Percentiles rank a stretch among this genome's conserved stretches.
phyloP scores from a whole-genome alignment of 495 filamentous ascomycete genomes.

The Oleoguttula mirabilis region DNA sequence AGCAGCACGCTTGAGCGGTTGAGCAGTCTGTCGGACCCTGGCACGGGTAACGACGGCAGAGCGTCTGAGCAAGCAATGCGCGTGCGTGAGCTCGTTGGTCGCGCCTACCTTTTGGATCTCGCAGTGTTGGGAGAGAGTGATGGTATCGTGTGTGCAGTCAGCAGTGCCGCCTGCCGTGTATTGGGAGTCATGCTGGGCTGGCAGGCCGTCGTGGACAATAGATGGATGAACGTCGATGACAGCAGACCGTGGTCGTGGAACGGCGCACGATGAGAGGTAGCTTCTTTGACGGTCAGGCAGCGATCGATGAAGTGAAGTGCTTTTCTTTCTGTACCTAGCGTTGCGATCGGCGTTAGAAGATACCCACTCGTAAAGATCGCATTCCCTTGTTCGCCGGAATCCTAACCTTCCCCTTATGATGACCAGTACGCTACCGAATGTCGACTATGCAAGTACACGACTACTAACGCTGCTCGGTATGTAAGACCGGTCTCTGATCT shows the following conservation, averaged over 20 bases:
- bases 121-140: conserved; percentile 53
- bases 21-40: background rate
- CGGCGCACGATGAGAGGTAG: conserved; percentile 1
- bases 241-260: conserved; percentile 24
- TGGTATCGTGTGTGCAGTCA: conserved; percentile 53
- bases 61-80: conserved; percentile 40
- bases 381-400: too few relatives aligned
- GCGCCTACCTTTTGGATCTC: conserved; percentile 61
- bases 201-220: conserved; percentile 46
- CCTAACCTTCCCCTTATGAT: too few relatives aligned
- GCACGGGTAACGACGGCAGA: conserved; percentile 8
- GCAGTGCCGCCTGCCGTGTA: conserved; percentile 51
- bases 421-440: too few relatives aligned
- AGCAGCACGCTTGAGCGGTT: background rate
- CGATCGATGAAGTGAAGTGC: background rate
- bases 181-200: conserved; percentile 71
- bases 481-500: too few relatives aligned
- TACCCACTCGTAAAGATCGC: too few relatives aligned
- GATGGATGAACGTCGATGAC: conserved; percentile 67
- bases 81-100: conserved; percentile 51
- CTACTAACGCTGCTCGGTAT: too few relatives aligned
- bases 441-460: too few relatives aligned
- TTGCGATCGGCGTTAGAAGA: too few relatives aligned
- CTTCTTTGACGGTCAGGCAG: background rate
- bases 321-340: too few relatives aligned